phyloP scores from a whole-genome alignment of 2,329 filamentous ascomycete species.

The Aureobasidium mangrovei region DNA sequence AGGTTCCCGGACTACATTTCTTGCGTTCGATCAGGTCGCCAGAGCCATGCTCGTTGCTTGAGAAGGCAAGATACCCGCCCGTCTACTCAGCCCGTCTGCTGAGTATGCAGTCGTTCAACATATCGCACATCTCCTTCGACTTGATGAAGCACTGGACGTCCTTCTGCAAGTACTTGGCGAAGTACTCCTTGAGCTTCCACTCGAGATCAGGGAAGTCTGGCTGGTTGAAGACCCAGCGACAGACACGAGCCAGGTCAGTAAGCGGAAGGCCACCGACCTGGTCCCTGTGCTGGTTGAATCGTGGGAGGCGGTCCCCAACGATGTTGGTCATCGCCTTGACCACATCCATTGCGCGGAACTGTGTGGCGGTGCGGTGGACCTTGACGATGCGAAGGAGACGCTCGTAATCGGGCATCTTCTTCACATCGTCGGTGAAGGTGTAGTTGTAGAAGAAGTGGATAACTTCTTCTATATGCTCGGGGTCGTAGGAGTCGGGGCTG shows the following conservation, averaged over 20 bases:
- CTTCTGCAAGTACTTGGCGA: background rate
- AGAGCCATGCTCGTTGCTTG: background rate
- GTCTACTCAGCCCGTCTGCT: background rate
- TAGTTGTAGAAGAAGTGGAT: conserved; percentile 8
- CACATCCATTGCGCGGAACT: background rate
- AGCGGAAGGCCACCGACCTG: background rate
- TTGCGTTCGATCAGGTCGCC: background rate
- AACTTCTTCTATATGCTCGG: conserved; percentile 1
- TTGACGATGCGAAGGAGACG: conserved; percentile 1
- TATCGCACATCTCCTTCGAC: background rate
- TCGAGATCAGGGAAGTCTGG: background rate
- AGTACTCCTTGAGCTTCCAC: background rate
- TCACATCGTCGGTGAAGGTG: background rate
- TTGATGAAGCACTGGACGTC: background rate
- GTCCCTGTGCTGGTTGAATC: background rate
- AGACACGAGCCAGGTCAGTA: background rate
- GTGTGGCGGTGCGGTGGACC: conserved; percentile 1
- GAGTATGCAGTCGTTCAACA: conserved; percentile 1
- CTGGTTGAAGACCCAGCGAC: conserved; percentile 2
- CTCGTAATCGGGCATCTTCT: background rate
- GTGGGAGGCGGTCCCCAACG: background rate
- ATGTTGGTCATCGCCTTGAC: background rate
- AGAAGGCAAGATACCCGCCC: background rate
- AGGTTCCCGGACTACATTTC: no score
- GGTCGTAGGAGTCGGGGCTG: background rate